A percentile compares a stretch with the other conserved stretches of the same genome.
Conservation (phyloP, 805 yeast species). For the Metschnikowia aberdeeniae region DNA sequence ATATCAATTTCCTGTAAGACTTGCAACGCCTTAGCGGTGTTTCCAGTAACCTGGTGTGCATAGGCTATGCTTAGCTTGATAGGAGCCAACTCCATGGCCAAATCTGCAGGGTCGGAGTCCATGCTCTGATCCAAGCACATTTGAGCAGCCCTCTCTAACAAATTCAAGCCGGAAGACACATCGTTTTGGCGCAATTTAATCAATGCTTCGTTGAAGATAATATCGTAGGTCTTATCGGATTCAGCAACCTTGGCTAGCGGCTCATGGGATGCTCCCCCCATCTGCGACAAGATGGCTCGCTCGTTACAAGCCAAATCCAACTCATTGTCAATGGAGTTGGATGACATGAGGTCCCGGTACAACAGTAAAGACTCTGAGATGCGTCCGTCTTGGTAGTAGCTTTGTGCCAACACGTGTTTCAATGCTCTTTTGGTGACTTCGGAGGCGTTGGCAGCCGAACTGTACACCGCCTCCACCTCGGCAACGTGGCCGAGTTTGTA, state of each 20-base stretch:
- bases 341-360: constrained; percentile 39
- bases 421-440: constrained; percentile 32
- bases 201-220: constrained; percentile 56
- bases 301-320: constrained; percentile 60
- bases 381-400: constrained; percentile 47
- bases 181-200: constrained; percentile 43
- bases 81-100: constrained; percentile 52
- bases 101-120: constrained; percentile 41
- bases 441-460: neutral
- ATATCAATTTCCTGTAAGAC: constrained; percentile 18
- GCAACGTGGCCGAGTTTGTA: constrained; percentile 51
- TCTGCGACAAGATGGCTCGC: constrained; percentile 61
- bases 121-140: constrained; percentile 35
- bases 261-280: constrained; percentile 14
- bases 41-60: constrained; percentile 32
- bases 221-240: constrained; percentile 47
- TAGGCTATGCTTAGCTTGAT: constrained; percentile 59
- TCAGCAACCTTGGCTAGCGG: constrained; percentile 9
- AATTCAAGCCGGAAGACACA: constrained; percentile 34
- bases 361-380: constrained; percentile 39
- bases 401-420: constrained; percentile 51
- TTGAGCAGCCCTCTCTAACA: constrained; percentile 44
- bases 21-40: constrained; percentile 6
- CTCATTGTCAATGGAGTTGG: constrained; percentile 39
- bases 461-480: constrained; percentile 18